These are phyloP conservation scores for Skeletonema tropicum DNA, from an alignment of 108 stramenopile species.

Conservation along the genomic window DNA sequence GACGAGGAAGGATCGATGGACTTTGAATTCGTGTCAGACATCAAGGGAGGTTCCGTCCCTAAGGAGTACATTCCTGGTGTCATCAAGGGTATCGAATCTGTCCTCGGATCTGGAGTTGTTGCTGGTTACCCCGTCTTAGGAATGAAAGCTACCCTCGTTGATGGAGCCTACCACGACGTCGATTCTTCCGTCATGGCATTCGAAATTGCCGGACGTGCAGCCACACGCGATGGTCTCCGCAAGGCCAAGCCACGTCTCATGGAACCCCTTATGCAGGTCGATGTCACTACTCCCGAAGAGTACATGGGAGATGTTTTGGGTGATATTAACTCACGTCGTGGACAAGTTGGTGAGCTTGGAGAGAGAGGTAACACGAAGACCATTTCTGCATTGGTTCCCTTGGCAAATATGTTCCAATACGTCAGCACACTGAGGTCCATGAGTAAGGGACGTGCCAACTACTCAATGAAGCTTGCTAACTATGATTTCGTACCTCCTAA, in stretches of 20 bases:
- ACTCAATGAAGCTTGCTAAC: constrained; percentile 96
- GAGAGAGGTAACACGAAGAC: constrained; percentile 96
- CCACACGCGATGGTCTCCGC: constrained; percentile 92
- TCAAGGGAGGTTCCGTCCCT: constrained; percentile 97
- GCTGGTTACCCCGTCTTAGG: constrained; percentile 97
- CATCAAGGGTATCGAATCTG: constrained; percentile 96
- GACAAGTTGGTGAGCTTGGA: constrained; percentile 92
- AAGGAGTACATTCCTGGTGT: constrained; percentile 99
- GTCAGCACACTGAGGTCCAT: constrained; percentile 94
- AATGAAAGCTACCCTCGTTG: constrained; percentile 92
- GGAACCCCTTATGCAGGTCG: constrained; percentile 99
- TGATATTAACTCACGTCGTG: constrained; percentile 97
- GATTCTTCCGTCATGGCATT: constrained; percentile 93
- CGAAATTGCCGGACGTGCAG: constrained; percentile 93
- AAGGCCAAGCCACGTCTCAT: constrained; percentile 96
- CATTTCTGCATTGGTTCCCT: constrained; percentile 91
- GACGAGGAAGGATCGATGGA: constrained; percentile 89
- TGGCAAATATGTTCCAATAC: constrained; percentile 99
- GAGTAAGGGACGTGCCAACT: constrained; percentile 97
- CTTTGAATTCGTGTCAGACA: constrained; percentile 94
- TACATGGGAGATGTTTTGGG: constrained; percentile 99
- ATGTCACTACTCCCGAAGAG: constrained; percentile 96
- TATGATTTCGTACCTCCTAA: constrained; percentile 97
- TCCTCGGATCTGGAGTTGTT: constrained; percentile 90
- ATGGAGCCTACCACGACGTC: constrained; percentile 91